Evolutionary conservation across 257 asterid species (phyloP), one percentile per base, ranked within the genome.

Genomic region (Anisodus tanguticus): DNA sequence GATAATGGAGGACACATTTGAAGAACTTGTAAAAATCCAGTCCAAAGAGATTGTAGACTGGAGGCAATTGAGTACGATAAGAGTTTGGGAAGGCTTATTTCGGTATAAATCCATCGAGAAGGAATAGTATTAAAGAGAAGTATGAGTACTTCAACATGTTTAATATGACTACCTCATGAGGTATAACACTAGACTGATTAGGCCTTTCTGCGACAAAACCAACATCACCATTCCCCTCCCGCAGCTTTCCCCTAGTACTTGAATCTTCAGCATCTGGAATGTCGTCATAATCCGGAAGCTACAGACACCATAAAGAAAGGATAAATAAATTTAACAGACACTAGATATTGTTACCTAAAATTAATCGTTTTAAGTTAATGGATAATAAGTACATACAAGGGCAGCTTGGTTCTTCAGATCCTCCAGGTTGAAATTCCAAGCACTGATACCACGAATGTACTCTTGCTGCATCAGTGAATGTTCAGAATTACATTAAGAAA

Each of bases 321-420:
- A 79, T 9, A 69, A 84, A 81, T 55, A 8, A 77, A 66, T 19
- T 31, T 22, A 76, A 67, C 3, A 77, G 35, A 63, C 86, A 64
- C 13, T 2, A 16, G 66, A 49, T 26, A 47, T 9, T 71, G 19
- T 57, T 51, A 51, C 55, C 69, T 11, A 71, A 77, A 5, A 53
- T 26, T 87, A 85, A 83, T 47, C 66, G 76, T 80, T 85, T 69
- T 80, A 62, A 84, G 84, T 66, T 86, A 89, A 79, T 79, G 66
- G 22, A n/a, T 13, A 71, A 86, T 13, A 70, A 62, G 70, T 74
- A 80, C 94, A 79, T 95, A 94, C 99, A 81, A 92, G 93, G 51
- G 98, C 95, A 92, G 98, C 98, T 90, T 95, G 95, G 90, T 89
- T 94, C 89, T 91, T 94, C 92, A 95, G 90, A 91, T 95, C 99